Evolutionary conservation across 495 filamentous ascomycete genomes (phyloP).

Genomic region (Parachaetomium inaequale): DNA sequence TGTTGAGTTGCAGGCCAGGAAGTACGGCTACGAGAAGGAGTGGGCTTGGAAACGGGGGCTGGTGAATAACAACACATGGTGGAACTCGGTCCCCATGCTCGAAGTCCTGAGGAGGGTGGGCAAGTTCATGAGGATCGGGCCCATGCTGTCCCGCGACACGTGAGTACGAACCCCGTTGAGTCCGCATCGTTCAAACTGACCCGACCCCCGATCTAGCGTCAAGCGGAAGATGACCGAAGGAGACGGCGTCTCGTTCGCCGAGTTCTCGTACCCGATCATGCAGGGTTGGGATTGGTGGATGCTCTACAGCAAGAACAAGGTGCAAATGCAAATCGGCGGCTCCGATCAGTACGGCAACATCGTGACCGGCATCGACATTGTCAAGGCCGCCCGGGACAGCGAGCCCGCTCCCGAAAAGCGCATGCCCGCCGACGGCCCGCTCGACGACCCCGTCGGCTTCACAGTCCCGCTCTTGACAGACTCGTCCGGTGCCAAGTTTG

Average conservation of each 20-base stretch:
- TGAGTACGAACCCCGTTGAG: conserved; percentile 44
- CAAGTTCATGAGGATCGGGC: conserved; percentile 65
- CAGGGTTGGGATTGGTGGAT: conserved; percentile 98
- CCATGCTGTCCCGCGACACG: conserved; percentile 89
- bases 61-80: conserved; percentile 78
- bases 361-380: conserved; percentile 77
- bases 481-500: conserved; percentile 82
- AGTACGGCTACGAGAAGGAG: conserved; percentile 58
- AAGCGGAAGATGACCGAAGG: conserved; percentile 74
- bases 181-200: background rate
- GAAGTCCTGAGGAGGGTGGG: conserved; percentile 73
- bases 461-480: conserved; percentile 89
- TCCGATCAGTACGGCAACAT: conserved; percentile 98
- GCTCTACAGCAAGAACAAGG: conserved; percentile 57
- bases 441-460: conserved; percentile 68
- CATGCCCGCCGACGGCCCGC: conserved; percentile 30
- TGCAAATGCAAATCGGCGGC: conserved; percentile 86
- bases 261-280: conserved; percentile 89
- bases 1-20: conserved; percentile 58
- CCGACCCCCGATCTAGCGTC: conserved; percentile 52
- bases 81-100: conserved; percentile 61
- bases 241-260: conserved; percentile 88
- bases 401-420: conserved; percentile 37
- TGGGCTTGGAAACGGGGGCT: conserved; percentile 63
- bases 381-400: conserved; percentile 65